phyloP scores from a whole-genome alignment of 2,329 filamentous ascomycete species.

The Ophiostoma piceae region DNA sequence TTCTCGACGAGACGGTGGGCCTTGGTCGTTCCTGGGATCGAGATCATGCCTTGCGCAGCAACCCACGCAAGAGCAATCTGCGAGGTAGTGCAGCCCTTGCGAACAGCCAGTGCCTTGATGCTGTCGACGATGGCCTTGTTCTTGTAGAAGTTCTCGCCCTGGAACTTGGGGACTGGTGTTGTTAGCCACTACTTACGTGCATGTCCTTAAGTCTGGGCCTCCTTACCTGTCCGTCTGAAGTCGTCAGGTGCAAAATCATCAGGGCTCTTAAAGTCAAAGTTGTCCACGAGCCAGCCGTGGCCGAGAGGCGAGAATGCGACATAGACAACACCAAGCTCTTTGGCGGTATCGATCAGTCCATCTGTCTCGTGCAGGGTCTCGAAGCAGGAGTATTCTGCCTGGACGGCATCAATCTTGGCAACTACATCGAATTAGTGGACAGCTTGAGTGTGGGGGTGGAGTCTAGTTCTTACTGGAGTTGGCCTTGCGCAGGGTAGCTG shows the following conservation, averaged over 20 bases:
- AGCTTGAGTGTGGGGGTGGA: neutral
- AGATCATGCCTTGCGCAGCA: neutral
- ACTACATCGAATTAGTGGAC: neutral
- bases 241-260: neutral
- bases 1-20: neutral
- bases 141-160: slow-evolving; percentile 23
- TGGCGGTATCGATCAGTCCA: neutral
- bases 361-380: neutral
- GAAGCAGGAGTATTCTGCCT: neutral
- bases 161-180: slow-evolving; percentile 2
- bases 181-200: neutral
- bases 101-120: slow-evolving; percentile 15
- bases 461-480: neutral
- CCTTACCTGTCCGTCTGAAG: neutral
- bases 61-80: slow-evolving; percentile 17
- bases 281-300: neutral
- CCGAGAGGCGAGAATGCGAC: neutral
- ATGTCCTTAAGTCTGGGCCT: neutral
- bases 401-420: neutral
- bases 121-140: slow-evolving; percentile 23
- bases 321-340: neutral
- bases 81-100: neutral
- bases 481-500: neutral
- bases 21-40: neutral
- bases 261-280: neutral